A percentile compares a stretch with the other conserved stretches of the same genome.
Conservation (phyloP, 805 yeast species). For the Barnettozyma populi region DNA sequence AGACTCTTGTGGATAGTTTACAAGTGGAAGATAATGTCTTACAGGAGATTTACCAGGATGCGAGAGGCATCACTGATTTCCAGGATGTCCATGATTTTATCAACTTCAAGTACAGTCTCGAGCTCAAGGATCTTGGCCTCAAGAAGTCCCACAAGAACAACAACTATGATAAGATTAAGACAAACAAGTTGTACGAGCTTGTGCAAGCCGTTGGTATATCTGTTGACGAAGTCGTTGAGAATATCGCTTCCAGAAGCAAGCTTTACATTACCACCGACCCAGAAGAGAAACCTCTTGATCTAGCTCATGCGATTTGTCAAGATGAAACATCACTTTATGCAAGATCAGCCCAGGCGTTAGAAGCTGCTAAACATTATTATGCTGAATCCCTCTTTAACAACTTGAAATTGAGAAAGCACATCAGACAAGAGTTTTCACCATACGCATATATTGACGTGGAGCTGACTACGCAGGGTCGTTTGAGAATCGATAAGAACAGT, state of each 20-base stretch:
- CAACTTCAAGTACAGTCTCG: conserved; percentile 56
- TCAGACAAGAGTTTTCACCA: conserved; percentile 54
- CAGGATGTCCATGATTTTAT: conserved; percentile 86
- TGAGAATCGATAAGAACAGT: conserved; percentile 71
- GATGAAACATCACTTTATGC: conserved; percentile 42
- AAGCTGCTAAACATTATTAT: conserved; percentile 67
- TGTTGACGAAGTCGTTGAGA: conserved; percentile 80
- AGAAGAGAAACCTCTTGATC: conserved; percentile 51
- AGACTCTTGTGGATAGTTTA: conserved; percentile 48
- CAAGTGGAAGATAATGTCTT: conserved; percentile 49
- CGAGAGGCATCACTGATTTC: conserved; percentile 65
- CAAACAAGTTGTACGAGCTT: conserved; percentile 57
- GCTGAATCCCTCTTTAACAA: conserved; percentile 79
- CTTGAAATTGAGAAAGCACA: conserved; percentile 70
- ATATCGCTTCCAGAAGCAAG: conserved; percentile 60
- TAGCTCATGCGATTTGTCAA: conserved; percentile 40
- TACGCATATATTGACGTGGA: conserved; percentile 68
- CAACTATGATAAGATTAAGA: conserved; percentile 60
- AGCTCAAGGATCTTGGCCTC: conserved; percentile 32
- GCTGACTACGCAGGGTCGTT: conserved; percentile 77
- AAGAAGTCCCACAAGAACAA: conserved; percentile 39
- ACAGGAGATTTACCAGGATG: conserved; percentile 48
- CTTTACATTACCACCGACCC: conserved; percentile 71
- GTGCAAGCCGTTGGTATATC: conserved; percentile 69
- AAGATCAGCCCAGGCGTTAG: conserved; percentile 56